Percentiles rank a stretch among this genome's conserved stretches.
Evolutionary conservation across 2,329 filamentous ascomycete species (phyloP).

Genomic region (Beauveria australis): DNA sequence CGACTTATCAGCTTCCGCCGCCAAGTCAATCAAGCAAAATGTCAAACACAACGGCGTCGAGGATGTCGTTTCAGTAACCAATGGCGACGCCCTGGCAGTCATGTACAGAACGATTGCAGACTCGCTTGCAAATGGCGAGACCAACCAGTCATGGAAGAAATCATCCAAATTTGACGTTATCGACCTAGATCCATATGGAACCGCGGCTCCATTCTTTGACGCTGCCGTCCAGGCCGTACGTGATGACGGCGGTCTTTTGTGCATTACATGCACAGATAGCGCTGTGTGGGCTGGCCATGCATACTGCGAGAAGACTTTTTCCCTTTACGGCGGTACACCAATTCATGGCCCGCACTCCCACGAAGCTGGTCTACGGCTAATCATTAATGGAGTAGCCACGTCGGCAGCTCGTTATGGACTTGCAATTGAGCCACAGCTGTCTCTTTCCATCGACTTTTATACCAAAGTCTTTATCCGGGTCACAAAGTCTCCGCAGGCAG

Average conservation of each 20-base stretch:
- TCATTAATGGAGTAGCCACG: conserved; percentile 72
- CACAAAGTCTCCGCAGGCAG: conserved; percentile 68
- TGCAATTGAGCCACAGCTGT: conserved; percentile 82
- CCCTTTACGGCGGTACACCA: conserved; percentile 86
- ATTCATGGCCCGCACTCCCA: conserved; percentile 80
- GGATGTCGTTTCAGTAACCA: conserved; percentile 62
- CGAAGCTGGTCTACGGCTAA: conserved; percentile 79
- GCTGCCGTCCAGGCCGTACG: conserved; percentile 77
- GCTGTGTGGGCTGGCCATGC: conserved; percentile 91
- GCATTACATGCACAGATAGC: conserved; percentile 93
- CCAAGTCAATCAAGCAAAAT: conserved; percentile 75
- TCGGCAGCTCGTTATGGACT: conserved; percentile 80
- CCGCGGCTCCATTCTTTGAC: conserved; percentile 86
- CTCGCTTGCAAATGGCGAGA: conserved; percentile 36
- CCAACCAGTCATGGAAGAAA: conserved; percentile 29
- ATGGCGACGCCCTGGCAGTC: conserved; percentile 77
- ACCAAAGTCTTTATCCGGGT: conserved; percentile 81
- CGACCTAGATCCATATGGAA: conserved; percentile 93
- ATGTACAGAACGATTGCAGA: conserved; percentile 71
- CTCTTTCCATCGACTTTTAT: conserved; percentile 94
- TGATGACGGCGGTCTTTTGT: conserved; percentile 80
- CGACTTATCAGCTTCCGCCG: conserved; percentile 71
- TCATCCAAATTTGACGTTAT: conserved; percentile 76
- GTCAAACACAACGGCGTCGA: conserved; percentile 72
- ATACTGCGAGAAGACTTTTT: conserved; percentile 88